Conservation (phyloP, 2,329 filamentous ascomycete species). For the Fusarium coicis region DNA sequence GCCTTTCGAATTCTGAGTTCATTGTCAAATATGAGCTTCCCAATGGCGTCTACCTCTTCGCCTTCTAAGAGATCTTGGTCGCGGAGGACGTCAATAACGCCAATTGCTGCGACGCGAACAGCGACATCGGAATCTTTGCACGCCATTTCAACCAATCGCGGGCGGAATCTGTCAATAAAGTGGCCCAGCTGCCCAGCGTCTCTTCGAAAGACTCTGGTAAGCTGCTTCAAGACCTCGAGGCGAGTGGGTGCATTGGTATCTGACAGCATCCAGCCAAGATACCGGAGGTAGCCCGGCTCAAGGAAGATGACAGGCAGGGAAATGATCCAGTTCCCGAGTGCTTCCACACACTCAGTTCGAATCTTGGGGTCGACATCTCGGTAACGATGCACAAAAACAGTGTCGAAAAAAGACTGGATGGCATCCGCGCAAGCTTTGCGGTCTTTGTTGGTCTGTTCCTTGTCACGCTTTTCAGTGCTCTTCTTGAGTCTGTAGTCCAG, state of each 20-base stretch:
- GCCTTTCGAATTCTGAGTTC: constrained; percentile 88
- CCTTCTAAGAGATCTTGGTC: constrained; percentile 89
- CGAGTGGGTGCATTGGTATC: constrained; percentile 80
- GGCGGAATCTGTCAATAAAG: constrained; percentile 92
- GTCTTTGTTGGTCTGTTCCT: constrained; percentile 76
- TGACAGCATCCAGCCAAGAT: constrained; percentile 94
- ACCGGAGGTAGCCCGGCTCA: constrained; percentile 88
- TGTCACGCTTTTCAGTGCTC: constrained; percentile 79
- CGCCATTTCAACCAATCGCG: constrained; percentile 91
- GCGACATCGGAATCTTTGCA: constrained; percentile 83
- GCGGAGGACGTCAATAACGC: constrained; percentile 83
- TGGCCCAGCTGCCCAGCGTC: constrained; percentile 86
- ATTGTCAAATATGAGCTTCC: constrained; percentile 87
- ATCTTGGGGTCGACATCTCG: constrained; percentile 93
- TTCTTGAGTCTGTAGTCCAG: constrained; percentile 78
- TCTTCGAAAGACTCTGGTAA: constrained; percentile 81
- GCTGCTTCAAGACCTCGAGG: constrained; percentile 86
- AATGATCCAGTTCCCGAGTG: constrained; percentile 89
- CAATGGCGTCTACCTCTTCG: constrained; percentile 88
- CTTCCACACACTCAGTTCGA: constrained; percentile 86
- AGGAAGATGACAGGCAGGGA: constrained; percentile 88
- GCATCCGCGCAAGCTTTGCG: constrained; percentile 75
- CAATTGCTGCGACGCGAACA: constrained; percentile 83
- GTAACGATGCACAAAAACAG: constrained; percentile 94
- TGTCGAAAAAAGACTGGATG: constrained; percentile 89